Base-by-base conservation (phyloP, 192 early-diverging fungal genomes). In the Helicostylum pulchrum region DNA sequence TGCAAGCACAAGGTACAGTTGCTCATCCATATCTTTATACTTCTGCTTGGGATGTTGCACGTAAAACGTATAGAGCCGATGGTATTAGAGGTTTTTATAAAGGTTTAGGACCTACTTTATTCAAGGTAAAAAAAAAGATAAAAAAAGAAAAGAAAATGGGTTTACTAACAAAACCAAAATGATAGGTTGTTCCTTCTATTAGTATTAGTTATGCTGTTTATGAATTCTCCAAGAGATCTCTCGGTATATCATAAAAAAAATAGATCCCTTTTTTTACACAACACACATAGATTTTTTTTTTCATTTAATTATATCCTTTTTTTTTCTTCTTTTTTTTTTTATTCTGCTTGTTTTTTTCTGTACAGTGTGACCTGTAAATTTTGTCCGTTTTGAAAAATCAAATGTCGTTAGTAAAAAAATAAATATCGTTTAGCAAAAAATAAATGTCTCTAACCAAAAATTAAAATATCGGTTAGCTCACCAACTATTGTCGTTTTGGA, bases 1-100 rank as follows among this genome's bases (percentile, higher is more conserved):
- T 92, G 62, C 90, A 92, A 77, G 88, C 88, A n/a, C 90, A 92
- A 65, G 88, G 88, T 14, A 90, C 88, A 0, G 81, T 87, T 4
- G 81, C 80, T 21, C 88, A 92, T 66, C 90, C 90, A 43, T 74
- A 82, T 32, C 72, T 66, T 21, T 92, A 92, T 67, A 84, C 79
- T 19, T 78, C 75, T 14, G 81, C 79, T 17, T 70, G 80, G 60
- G 89, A 92, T 73, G 86, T 77, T 9, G 76, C 87, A 30, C 66
- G 74, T 17, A 86, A 84, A 62, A 88, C 87, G 6, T 88, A 80
- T 67, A 58, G 60, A 52, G 26, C 69, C 11, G 88, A 92, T 57
- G 81, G 86, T 44, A 52, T 84, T 7, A 61, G 68, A 34, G 89
- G 89, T 3, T 92, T 92, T 76, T 92, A 90, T 64, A 84, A 85